Conservation (phyloP, 495 filamentous ascomycete genomes). For the Cryomyces minteri region DNA sequence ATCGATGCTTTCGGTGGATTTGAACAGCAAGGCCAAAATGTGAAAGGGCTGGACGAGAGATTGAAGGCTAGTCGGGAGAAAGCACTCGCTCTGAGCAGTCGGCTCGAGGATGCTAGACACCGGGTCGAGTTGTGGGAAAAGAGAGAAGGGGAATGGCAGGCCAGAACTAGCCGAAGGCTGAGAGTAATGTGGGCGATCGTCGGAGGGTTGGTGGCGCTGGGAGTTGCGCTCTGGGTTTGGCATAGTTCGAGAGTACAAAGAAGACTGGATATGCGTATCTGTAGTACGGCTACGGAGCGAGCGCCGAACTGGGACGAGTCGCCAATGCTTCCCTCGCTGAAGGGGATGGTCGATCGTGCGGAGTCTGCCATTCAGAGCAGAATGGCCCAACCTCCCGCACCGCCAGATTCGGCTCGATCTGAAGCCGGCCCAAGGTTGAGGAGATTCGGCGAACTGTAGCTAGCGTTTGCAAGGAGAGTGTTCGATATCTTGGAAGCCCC, state of each 20-base stretch:
- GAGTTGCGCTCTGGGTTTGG: background rate
- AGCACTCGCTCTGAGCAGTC: slow-evolving; percentile 42
- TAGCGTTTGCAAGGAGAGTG: no score
- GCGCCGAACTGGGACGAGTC: background rate
- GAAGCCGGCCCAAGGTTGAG: background rate
- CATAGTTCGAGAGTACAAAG: background rate
- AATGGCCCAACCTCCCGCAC: background rate
- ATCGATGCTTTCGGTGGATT: slow-evolving; percentile 47
- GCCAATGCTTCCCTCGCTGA: background rate
- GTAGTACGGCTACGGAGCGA: background rate
- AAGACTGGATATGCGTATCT: background rate
- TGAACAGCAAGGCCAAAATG: slow-evolving; percentile 46
- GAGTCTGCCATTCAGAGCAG: background rate
- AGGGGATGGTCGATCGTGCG: background rate
- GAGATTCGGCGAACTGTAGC: background rate
- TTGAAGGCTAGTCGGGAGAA: slow-evolving; percentile 42
- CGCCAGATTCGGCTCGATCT: background rate
- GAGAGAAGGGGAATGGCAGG: slow-evolving; percentile 55
- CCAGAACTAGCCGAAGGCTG: slow-evolving; percentile 5
- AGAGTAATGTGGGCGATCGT: background rate
- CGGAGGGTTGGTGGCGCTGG: background rate
- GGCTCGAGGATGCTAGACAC: slow-evolving; percentile 43
- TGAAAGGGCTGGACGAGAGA: slow-evolving; percentile 45
- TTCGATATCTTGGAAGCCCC: no score
- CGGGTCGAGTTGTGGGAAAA: slow-evolving; percentile 56